phyloP scores from a whole-genome alignment of 768 basidiomycete genomes.

The Rhodotorula graminis region DNA sequence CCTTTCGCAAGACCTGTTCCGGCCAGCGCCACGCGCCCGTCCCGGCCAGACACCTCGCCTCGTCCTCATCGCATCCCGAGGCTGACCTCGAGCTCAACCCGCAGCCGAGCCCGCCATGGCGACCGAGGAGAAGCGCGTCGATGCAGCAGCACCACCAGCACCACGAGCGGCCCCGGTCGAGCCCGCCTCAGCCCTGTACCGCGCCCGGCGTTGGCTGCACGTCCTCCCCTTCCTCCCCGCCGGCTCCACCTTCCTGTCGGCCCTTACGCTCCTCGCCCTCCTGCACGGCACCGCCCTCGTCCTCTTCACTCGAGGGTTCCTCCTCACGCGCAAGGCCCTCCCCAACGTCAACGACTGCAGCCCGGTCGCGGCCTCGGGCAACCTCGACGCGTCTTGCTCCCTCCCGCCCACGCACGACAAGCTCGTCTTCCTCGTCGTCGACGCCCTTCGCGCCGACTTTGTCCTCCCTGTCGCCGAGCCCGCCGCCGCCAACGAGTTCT shows the following conservation, averaged over 20 bases:
- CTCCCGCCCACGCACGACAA: conserved; percentile 66
- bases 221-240: conserved; percentile 26
- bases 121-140: not conserved
- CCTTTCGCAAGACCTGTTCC: no score
- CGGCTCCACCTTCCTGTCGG: conserved; percentile 13
- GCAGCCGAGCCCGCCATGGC: not conserved
- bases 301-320: conserved; percentile 86
- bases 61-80: not conserved
- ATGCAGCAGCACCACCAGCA: not conserved
- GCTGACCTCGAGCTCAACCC: not conserved
- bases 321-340: conserved; percentile 71
- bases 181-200: not conserved
- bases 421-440: conserved; percentile 80
- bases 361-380: conserved; percentile 52
- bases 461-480: conserved; percentile 57
- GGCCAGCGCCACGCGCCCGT: no score
- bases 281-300: conserved; percentile 75
- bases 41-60: not conserved
- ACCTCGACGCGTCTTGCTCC: conserved; percentile 49
- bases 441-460: conserved; percentile 91
- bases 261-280: conserved; percentile 22
- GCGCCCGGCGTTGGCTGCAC: conserved; percentile 9
- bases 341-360: conserved; percentile 50
- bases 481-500: conserved; percentile 53
- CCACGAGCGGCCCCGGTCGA: not conserved